Base-by-base conservation (phyloP, 2,329 filamentous ascomycete genomes). In the Fusarium mexicanum region DNA sequence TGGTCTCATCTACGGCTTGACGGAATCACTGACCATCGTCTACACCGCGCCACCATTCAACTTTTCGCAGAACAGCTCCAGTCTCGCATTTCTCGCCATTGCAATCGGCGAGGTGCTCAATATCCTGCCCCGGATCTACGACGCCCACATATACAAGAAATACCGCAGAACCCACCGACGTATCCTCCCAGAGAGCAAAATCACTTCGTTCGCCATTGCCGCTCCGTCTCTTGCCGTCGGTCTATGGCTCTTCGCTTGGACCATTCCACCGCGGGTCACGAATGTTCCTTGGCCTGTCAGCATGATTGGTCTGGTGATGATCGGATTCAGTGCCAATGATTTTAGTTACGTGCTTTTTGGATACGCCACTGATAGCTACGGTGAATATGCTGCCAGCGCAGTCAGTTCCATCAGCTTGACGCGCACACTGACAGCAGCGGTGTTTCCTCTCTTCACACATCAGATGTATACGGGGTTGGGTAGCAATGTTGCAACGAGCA, bases 231-330 rank as follows among this genome's bases (percentile, higher is more conserved):
- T 68, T 24, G 65, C 63, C 9, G 24, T 68, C 6, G 65, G 54
- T 3, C 24, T 68, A 2, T 68, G 65, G 65, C 63, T 68, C 5
- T 68, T 68, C 6, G 65, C 65, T 12, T 68, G 65, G 65, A 68
- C 65, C 2, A 61, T 68, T 18, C 63, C 65, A 9, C 64, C 65
- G 5, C 24, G 65, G 9, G 65, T 68, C 1, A 67, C 65, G 2
- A 16, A 12, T 18, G 41, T 62, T 20, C 64, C 65, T 6, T 68
- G 65, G 65, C 47, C 63, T 16, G 35, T 68, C 8, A 68, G 65
- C 22, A 68, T 68, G 65, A 68, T 68, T 38, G 63, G 65, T 22
- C 18, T 68, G 12, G 20, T 62, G 1, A 47, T 68, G 22, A 62
- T 68, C 3, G 65, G 65, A 3, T 68, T 68, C 13, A 67, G 65